Base-by-base conservation (phyloP, 179 eudicot genomes). In the Kewa caespitosa region DNA sequence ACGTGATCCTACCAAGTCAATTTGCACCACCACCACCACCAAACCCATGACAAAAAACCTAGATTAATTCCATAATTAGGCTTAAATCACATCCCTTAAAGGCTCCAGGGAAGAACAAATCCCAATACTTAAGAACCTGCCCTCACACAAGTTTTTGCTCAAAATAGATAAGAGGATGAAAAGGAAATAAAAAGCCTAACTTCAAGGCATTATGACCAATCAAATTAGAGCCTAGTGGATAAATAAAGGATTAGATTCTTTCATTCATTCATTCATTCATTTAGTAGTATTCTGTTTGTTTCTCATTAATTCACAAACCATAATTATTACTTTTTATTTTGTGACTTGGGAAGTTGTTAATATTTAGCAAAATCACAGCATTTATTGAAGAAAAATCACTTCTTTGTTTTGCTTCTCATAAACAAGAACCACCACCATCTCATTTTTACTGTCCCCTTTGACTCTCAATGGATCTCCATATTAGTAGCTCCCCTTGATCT, bases 401-500 rank as follows among this genome's bases (percentile, higher is more conserved):
- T 36, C 72, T 59, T 70, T 70, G 23, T 61, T 74, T 43, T 50
- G 50, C 63, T 57, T 15, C 60, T 20, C 1, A 67, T 25, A 6
- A 23, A 33, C 46, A 62, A 41, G 1, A 1, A 25, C 41, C 25
- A 3, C 62, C 64, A 59, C 36, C 64, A 61, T 33, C 38, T 57
- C 30, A 28, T 65, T 67, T 74, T 74, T 63, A 73, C 79, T 74
- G 62, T 64, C 54, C n/a, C n/a, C 33, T 81, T 81, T 81, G 79
- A 78, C 84, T 81, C 52, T 67, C 25, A 17, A 67, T 71, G 77
- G 74, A 57, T 81, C 84, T 81, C 80, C 80, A 55, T 52, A 72
- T 42, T 70, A 74, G 32, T 80, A 71, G 83, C 73, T 42, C 48
- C 66, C 59, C 62, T 34, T 72, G 41, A 79, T 79, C 34, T 73